Base-by-base conservation (phyloP, 2,329 filamentous ascomycete species). In the Apiospora rasikravindrae region DNA sequence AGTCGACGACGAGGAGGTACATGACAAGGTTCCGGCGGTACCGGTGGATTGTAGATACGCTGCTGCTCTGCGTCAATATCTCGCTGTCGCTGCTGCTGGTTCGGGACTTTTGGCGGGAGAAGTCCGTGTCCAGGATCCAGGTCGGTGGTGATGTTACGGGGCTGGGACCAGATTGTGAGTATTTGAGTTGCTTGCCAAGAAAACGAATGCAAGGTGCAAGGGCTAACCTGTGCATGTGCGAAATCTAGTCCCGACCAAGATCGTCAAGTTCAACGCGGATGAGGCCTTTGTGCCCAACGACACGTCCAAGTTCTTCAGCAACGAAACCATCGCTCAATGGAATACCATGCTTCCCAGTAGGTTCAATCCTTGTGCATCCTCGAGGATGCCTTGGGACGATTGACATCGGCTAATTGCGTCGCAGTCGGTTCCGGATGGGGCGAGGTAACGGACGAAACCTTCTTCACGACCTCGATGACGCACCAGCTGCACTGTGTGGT, bases 61-160 rank as follows among this genome's bases (percentile, higher is more conserved):
- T 74, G 2, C 69, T 83, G 26, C 75, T 83, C 51, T 70, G 82
- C 11, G 73, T 80, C n/a, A 80, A 82, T 42, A 72, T 81, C 13
- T 77, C 70, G 3, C 69, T 82, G 13, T 51, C 42, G 14, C 44
- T 72, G 24, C 53, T 77, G n/a, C 47, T 83, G 45, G 61, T 81
- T 14, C 73, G 76, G 44, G 77, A 82, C 70, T 78, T 81, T 72
- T 73, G 74, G 47, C 72, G 72, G 68, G 70, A 77, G 51, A 69
- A 72, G 14, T 71, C 69, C 71, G 16, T 71, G 68, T 33, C 78
- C 77, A 70, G 72, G 75, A 44, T 78, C 75, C 80, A 84, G 42
- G 78, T 83, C 44, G 81, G 81, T 1, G 78, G 79, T 1, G 82
- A 83, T 72, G 78, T 82, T 67, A 83, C 81, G 8, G 82, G 82